These are phyloP conservation scores for Cyclocybe cylindracea DNA, from an alignment of 768 basidiomycete species.

Conservation along the genomic window DNA sequence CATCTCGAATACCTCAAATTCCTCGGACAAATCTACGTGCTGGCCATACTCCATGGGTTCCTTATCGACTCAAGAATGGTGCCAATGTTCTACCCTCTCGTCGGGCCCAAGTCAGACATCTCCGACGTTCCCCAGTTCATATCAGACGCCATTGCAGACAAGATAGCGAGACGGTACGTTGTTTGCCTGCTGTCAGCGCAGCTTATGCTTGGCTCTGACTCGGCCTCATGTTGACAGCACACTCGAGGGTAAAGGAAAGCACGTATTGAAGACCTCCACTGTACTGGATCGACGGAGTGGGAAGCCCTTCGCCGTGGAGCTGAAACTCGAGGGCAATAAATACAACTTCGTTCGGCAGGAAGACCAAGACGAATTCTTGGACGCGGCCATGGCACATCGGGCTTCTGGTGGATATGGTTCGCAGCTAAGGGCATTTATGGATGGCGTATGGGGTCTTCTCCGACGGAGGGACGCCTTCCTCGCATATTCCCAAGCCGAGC, in stretches of 20 bases:
- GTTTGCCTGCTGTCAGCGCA: background rate
- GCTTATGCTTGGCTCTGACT: background rate
- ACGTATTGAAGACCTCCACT: conserved; percentile 16
- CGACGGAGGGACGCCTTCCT: conserved; percentile 18
- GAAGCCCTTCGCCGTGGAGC: conserved; percentile 14
- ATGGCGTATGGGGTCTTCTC: conserved; percentile 23
- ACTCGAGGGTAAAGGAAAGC: conserved; percentile 10
- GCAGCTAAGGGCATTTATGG: conserved; percentile 21
- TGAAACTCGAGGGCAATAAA: conserved; percentile 4
- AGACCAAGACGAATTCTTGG: conserved; percentile 19
- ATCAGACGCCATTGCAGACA: conserved; percentile 3
- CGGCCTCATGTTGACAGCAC: background rate
- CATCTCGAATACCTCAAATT: conserved; percentile 79
- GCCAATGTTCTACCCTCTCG: conserved; percentile 19
- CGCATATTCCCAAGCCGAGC: conserved; percentile 19
- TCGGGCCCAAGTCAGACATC: conserved; percentile 3
- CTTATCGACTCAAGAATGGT: conserved; percentile 24
- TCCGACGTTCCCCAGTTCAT: background rate
- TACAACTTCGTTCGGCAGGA: conserved; percentile 14
- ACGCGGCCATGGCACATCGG: conserved; percentile 14
- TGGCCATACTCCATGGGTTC: conserved; percentile 70
- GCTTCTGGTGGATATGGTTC: conserved; percentile 6
- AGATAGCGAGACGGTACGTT: conserved; percentile 9
- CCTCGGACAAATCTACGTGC: conserved; percentile 68
- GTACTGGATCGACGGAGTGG: conserved; percentile 19